phyloP scores from a whole-genome alignment of 2,329 filamentous ascomycete species.

The Monilinia aucupariae region DNA sequence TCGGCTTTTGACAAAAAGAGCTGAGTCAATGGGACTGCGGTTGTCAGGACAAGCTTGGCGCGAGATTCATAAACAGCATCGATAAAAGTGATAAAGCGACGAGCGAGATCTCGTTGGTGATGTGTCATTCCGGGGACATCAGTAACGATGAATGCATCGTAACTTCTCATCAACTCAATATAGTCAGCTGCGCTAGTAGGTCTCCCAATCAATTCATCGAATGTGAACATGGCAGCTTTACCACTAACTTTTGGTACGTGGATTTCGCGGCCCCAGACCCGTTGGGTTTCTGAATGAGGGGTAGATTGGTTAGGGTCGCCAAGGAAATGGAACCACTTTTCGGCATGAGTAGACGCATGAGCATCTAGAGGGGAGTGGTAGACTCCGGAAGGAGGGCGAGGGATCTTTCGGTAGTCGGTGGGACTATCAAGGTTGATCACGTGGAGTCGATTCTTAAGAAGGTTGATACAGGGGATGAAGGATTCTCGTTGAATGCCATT shows the following conservation, averaged over 20 bases:
- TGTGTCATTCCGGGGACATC: constrained; percentile 90
- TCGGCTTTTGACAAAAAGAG: constrained; percentile 76
- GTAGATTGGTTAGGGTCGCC: constrained; percentile 65
- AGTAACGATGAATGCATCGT: constrained; percentile 88
- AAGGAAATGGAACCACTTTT: constrained; percentile 94
- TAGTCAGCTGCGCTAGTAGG: constrained; percentile 94
- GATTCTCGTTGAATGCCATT: constrained; percentile 95
- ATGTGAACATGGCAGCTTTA: constrained; percentile 83
- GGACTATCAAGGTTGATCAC: constrained; percentile 93
- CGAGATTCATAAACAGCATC: constrained; percentile 90
- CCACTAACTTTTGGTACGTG: constrained; percentile 83
- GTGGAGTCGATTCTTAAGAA: constrained; percentile 76
- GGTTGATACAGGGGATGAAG: constrained; percentile 90
- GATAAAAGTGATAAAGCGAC: constrained; percentile 95
- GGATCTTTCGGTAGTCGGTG: constrained; percentile 96
- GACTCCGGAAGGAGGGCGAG: constrained; percentile 84
- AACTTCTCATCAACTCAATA: constrained; percentile 81
- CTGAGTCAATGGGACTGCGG: constrained; percentile 75
- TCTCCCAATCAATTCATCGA: constrained; percentile 81
- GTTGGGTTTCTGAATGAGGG: constrained; percentile 72
- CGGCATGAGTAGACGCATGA: constrained; percentile 71
- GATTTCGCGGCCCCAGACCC: constrained; percentile 90
- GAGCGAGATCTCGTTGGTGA: constrained; percentile 76
- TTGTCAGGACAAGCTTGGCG: constrained; percentile 93
- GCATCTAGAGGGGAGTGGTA: constrained; percentile 85